Percentiles rank a stretch among this genome's conserved stretches.
These are phyloP conservation scores for Bifiguratus adelaidae DNA, from an alignment of 192 early-diverging fungal genomes.

Conservation along the genomic window DNA sequence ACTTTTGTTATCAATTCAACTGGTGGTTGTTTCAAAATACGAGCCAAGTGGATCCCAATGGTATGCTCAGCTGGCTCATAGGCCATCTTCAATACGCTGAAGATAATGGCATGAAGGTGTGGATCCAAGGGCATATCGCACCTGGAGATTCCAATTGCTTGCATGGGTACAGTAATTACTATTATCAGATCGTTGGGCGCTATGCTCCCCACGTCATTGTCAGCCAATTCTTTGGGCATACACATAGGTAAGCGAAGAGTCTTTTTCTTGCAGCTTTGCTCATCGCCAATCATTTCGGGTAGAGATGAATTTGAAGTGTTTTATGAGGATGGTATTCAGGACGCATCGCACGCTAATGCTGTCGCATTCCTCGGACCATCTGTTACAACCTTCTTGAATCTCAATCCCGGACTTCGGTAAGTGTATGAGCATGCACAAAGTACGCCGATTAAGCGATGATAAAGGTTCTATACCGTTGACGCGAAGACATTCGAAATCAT, in stretches of 20 bases:
- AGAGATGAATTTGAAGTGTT: slow-evolving; percentile 41
- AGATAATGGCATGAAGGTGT: slow-evolving; percentile 37
- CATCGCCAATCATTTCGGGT: not conserved
- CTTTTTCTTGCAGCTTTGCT: not conserved
- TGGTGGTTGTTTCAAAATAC: slow-evolving; percentile 34
- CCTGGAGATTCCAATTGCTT: slow-evolving; percentile 34
- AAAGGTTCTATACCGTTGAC: slow-evolving; percentile 40
- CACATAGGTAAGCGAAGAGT: slow-evolving; percentile 18
- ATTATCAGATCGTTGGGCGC: slow-evolving; percentile 41
- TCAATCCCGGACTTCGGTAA: slow-evolving; percentile 44
- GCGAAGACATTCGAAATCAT: slow-evolving; percentile 38
- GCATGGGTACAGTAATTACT: slow-evolving; percentile 38
- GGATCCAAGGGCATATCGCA: slow-evolving; percentile 43
- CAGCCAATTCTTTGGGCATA: slow-evolving; percentile 46
- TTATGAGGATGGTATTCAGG: slow-evolving; percentile 21
- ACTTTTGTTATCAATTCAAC: slow-evolving; percentile 47
- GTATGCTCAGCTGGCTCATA: slow-evolving; percentile 36
- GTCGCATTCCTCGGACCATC: slow-evolving; percentile 38
- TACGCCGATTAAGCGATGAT: not conserved
- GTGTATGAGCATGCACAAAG: not conserved
- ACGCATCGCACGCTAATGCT: slow-evolving; percentile 22
- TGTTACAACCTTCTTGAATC: slow-evolving; percentile 32
- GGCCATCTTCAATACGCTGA: slow-evolving; percentile 35
- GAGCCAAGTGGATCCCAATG: slow-evolving; percentile 34
- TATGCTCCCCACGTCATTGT: slow-evolving; percentile 43